These are phyloP conservation scores for Flagelloscypha sp. DNA, from an alignment of 768 basidiomycete species.

Conservation along the genomic window DNA sequence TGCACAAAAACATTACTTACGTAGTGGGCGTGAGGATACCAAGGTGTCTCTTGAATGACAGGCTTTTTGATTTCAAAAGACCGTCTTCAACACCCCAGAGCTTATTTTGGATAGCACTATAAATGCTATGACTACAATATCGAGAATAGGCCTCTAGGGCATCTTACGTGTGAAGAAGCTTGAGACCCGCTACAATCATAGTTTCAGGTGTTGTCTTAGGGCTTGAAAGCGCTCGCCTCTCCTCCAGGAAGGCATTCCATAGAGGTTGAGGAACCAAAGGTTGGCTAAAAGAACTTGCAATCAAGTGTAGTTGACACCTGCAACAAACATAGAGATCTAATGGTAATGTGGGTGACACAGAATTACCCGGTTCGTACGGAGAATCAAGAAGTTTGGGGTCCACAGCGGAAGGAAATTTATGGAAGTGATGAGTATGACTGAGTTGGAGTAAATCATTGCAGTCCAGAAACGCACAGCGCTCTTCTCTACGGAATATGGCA, in stretches of 20 bases:
- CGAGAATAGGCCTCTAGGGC: too few relatives aligned
- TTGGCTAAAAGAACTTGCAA: slow-evolving; percentile 40
- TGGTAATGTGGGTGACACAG: slow-evolving; percentile 16
- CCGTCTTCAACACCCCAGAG: slow-evolving; percentile 66
- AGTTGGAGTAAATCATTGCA: slow-evolving; percentile 23
- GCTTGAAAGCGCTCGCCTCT: slow-evolving; percentile 25
- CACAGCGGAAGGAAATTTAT: slow-evolving; percentile 62
- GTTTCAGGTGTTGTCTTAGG: too few relatives aligned
- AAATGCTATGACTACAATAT: too few relatives aligned
- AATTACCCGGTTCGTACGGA: too few relatives aligned
- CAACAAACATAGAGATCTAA: slow-evolving; percentile 51
- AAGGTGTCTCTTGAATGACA: slow-evolving; percentile 55
- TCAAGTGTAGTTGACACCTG: slow-evolving; percentile 43
- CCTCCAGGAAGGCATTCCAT: slow-evolving; percentile 34
- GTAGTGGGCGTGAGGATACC: slow-evolving; percentile 56
- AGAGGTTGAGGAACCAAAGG: slow-evolving; percentile 37
- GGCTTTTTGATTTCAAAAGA: slow-evolving; percentile 43
- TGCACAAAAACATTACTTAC: slow-evolving; percentile 23
- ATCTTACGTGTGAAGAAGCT: too few relatives aligned
- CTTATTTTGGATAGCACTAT: slow-evolving; percentile 66
- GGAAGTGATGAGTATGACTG: slow-evolving; percentile 65
- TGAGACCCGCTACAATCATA: too few relatives aligned
- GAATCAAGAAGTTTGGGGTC: slow-evolving; percentile 62
- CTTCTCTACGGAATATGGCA: slow-evolving; percentile 18
- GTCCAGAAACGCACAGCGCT: too few relatives aligned